A percentile compares a stretch with the other conserved stretches of the same genome.
Conservation (phyloP, 2,329 filamentous ascomycete genomes). For the Chalaropsis ovoidea region DNA sequence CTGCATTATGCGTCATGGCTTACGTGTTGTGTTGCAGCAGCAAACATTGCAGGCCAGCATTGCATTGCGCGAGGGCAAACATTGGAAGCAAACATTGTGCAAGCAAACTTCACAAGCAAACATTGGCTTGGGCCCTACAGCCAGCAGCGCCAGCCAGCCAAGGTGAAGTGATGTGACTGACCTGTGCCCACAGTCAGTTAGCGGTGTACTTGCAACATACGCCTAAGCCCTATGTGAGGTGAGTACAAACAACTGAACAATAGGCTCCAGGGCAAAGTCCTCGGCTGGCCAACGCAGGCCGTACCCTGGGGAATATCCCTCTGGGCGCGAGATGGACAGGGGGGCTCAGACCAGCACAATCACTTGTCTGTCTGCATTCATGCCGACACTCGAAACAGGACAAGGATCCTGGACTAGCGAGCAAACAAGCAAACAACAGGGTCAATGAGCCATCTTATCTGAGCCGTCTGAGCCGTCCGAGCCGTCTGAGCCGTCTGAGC, state of each 20-base stretch:
- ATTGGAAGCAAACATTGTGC: constrained; percentile 7
- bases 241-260: too few relatives aligned
- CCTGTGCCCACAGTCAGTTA: neutral
- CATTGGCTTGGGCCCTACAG: constrained; percentile 3
- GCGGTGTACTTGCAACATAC: neutral
- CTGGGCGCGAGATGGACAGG: neutral
- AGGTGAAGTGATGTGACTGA: neutral
- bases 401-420: neutral
- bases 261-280: neutral
- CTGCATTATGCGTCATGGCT: neutral
- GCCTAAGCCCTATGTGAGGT: too few relatives aligned
- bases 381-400: neutral
- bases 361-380: neutral
- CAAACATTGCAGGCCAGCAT: neutral
- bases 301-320: neutral
- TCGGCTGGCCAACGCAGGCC: neutral
- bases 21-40: neutral
- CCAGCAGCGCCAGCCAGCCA: neutral
- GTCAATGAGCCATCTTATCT: neutral
- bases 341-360: neutral
- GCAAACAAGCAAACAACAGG: neutral
- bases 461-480: neutral
- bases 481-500: neutral
- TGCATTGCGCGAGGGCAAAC: neutral
- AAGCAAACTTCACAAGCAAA: constrained; percentile 7